A percentile compares a stretch with the other conserved stretches of the same genome.
These are phyloP conservation scores for Garcia nutans DNA, from an alignment of 345 rosid species.

Conservation along the genomic window DNA sequence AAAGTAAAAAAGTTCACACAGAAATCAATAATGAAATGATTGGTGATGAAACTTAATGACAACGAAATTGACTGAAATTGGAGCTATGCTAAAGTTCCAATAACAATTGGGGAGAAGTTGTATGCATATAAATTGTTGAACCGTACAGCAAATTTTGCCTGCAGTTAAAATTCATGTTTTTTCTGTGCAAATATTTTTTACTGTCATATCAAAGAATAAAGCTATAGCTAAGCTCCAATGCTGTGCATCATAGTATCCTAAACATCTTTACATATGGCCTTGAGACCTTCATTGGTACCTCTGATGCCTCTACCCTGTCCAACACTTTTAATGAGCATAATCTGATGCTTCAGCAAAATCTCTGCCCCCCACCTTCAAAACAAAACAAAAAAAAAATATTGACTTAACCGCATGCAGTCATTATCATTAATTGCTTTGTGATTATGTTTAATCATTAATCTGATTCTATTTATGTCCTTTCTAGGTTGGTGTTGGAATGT, in stretches of 20 bases:
- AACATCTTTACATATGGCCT: background rate
- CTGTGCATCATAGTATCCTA: background rate
- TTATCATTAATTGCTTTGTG: background rate
- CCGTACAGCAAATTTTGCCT: background rate
- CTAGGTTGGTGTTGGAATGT: conserved; percentile 79
- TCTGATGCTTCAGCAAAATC: conserved; percentile 1
- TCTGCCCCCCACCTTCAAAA: too few species aligned
- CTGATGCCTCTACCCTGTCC: background rate
- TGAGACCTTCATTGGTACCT: background rate
- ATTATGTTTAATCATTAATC: conserved; percentile 5
- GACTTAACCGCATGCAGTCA: background rate
- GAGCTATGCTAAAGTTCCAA: background rate
- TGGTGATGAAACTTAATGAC: background rate
- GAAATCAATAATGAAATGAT: background rate
- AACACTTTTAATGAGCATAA: background rate
- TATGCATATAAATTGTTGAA: background rate
- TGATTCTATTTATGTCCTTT: conserved; percentile 16
- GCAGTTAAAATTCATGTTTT: background rate
- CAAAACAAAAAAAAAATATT: background rate
- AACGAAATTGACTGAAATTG: background rate
- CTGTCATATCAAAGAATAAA: background rate
- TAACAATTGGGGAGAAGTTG: background rate
- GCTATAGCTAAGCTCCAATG: background rate
- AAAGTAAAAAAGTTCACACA: background rate
- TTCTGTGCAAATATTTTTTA: background rate